Evolutionary conservation across 2,329 filamentous ascomycete genomes (phyloP).

Genomic region (Chrysosporium queenslandicum): DNA sequence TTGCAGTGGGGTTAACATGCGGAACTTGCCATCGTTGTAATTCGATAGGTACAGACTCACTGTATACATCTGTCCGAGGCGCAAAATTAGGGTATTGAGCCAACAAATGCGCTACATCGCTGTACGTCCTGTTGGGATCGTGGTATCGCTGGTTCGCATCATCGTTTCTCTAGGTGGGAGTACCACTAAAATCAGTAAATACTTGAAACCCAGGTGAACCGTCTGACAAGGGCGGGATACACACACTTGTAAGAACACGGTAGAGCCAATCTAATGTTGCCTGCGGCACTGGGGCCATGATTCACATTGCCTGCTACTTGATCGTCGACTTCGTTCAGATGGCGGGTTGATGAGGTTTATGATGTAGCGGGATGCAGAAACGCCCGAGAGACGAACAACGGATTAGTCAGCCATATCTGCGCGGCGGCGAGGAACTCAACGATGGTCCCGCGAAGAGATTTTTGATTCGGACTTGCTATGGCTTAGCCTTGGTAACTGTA

Average conservation of each 20-base stretch:
- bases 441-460: too few species aligned
- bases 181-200: conserved; percentile 9
- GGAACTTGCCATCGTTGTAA: not conserved
- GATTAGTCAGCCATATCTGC: not conserved
- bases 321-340: not conserved
- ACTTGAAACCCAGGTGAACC: conserved; percentile 7
- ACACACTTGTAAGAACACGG: conserved; percentile 70
- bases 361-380: too few species aligned
- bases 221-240: conserved; percentile 6
- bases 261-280: conserved; percentile 93
- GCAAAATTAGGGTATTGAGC: conserved; percentile 68
- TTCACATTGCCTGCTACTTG: not conserved
- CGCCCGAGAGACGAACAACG: too few species aligned
- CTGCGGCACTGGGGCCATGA: conserved; percentile 60
- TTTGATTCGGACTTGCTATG: too few species aligned
- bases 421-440: too few species aligned
- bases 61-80: conserved; percentile 89
- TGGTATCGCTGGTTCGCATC: conserved; percentile 65
- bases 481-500: too few species aligned
- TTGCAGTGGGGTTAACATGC: not conserved
- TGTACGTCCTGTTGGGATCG: conserved; percentile 86
- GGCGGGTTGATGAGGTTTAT: too few species aligned
- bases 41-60: too few species aligned
- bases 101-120: conserved; percentile 75
- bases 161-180: conserved; percentile 18